Evolutionary conservation across 805 yeast genomes (phyloP).

Genomic region (Saccharomycodes ludwigii): DNA sequence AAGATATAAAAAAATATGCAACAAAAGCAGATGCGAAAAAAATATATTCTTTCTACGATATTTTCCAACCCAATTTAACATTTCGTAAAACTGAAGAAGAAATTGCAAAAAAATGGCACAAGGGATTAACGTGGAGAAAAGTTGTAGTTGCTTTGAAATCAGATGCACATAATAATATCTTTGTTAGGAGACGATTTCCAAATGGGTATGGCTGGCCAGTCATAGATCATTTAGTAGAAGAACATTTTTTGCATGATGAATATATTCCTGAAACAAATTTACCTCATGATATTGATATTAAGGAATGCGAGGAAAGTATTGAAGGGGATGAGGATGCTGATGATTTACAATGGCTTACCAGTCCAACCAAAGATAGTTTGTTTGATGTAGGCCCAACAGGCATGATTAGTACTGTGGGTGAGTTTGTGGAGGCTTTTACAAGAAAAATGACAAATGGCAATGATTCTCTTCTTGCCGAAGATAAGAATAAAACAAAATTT

Average conservation of each 20-base stretch:
- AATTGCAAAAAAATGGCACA: slow-evolving; percentile 60
- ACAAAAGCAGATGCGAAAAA: too few species aligned
- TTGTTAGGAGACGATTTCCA: slow-evolving; percentile 58
- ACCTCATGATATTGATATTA: neutral
- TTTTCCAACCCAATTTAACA: too few species aligned
- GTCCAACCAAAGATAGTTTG: slow-evolving; percentile 18
- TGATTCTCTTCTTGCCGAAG: too few species aligned
- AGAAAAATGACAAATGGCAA: too few species aligned
- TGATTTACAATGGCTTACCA: slow-evolving; percentile 40
- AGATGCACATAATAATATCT: slow-evolving; percentile 67
- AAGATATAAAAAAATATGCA: slow-evolving; percentile 37
- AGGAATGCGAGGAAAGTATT: neutral
- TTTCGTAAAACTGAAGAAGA: slow-evolving; percentile 62
- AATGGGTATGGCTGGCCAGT: slow-evolving; percentile 84
- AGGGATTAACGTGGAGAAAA: slow-evolving; percentile 59
- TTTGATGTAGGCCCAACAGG: slow-evolving; percentile 63
- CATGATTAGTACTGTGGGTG: slow-evolving; percentile 50
- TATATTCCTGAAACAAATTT: slow-evolving; percentile 1
- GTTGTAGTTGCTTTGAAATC: slow-evolving; percentile 54
- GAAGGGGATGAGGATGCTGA: slow-evolving; percentile 17
- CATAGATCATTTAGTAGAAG: slow-evolving; percentile 51
- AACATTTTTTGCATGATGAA: slow-evolving; percentile 40
- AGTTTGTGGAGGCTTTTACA: slow-evolving; percentile 19
- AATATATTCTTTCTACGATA: too few species aligned
- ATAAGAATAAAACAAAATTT: too few species aligned